These are phyloP conservation scores for Lentinula novae-zelandiae DNA, from an alignment of 1,284 basidiomycete species.

Conservation along the genomic window DNA sequence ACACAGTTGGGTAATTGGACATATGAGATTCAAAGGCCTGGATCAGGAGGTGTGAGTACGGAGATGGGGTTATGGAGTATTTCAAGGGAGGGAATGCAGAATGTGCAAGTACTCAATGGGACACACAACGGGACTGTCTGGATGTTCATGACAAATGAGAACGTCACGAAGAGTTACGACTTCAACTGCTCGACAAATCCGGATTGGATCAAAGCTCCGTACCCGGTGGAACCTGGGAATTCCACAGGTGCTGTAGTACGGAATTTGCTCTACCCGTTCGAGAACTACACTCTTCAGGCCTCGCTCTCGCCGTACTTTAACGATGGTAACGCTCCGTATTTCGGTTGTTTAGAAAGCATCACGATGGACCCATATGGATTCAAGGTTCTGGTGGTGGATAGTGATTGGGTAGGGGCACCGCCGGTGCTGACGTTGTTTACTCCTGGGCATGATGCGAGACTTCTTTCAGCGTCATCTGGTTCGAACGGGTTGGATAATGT, in stretches of 20 bases:
- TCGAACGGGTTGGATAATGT: slow-evolving; percentile 46
- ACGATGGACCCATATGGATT: slow-evolving; percentile 74
- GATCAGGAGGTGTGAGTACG: slow-evolving; percentile 75
- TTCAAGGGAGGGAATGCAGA: slow-evolving; percentile 57
- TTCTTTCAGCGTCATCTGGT: slow-evolving; percentile 36
- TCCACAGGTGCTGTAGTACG: slow-evolving; percentile 34
- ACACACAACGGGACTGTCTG: slow-evolving; percentile 67
- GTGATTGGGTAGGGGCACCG: slow-evolving; percentile 63
- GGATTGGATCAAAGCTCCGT: slow-evolving; percentile 77
- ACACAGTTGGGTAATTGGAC: slow-evolving; percentile 84
- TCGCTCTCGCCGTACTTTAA: slow-evolving; percentile 61
- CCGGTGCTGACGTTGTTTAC: slow-evolving; percentile 77
- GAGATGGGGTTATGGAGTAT: slow-evolving; percentile 89
- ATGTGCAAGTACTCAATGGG: slow-evolving; percentile 54
- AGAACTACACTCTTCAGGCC: slow-evolving; percentile 60
- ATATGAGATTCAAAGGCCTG: slow-evolving; percentile 68
- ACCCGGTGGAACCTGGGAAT: slow-evolving; percentile 41
- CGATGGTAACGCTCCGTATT: slow-evolving; percentile 55
- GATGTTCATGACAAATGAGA: slow-evolving; percentile 85
- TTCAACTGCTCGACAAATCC: slow-evolving; percentile 50
- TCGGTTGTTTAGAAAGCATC: slow-evolving; percentile 68
- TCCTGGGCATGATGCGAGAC: slow-evolving; percentile 82
- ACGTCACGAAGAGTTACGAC: slow-evolving; percentile 60
- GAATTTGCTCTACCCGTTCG: slow-evolving; percentile 83
- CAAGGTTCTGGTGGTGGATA: slow-evolving; percentile 72